Percentiles rank a stretch among this genome's conserved stretches.
phyloP scores from a whole-genome alignment of 2,329 filamentous ascomycete species.

The Microascus cirrosus region DNA sequence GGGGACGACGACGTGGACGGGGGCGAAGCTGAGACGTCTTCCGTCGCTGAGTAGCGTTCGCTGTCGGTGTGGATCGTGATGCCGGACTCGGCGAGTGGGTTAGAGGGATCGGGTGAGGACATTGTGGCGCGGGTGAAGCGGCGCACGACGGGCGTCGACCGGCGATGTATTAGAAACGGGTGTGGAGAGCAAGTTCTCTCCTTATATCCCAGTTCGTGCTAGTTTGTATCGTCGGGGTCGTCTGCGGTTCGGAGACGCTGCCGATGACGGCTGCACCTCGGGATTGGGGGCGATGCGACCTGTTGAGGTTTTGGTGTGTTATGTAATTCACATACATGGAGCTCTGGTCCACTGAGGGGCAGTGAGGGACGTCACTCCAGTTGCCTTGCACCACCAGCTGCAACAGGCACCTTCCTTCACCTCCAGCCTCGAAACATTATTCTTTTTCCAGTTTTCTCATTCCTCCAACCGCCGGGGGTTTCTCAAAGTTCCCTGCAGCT shows the following conservation, averaged over 20 bases:
- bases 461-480: neutral
- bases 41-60: conserved; percentile 68
- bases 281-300: neutral
- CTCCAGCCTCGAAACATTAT: neutral
- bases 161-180: neutral
- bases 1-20: conserved; percentile 54
- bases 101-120: conserved; percentile 17
- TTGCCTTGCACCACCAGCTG: neutral
- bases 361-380: conserved; percentile 3
- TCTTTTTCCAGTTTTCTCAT: neutral
- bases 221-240: neutral
- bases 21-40: conserved; percentile 49
- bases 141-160: neutral
- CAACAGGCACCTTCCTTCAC: neutral
- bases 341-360: conserved; percentile 1
- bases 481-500: neutral
- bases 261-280: neutral
- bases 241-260: neutral
- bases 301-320: neutral
- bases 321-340: neutral
- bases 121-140: neutral
- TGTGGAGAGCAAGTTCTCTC: neutral
- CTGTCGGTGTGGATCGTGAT: conserved; percentile 69
- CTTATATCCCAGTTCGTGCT: neutral
- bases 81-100: conserved; percentile 58